Evolutionary conservation across 2,329 filamentous ascomycete genomes (phyloP), one percentile per base, ranked within the genome.

Genomic region (Macrophomina pseudophaseolina): DNA sequence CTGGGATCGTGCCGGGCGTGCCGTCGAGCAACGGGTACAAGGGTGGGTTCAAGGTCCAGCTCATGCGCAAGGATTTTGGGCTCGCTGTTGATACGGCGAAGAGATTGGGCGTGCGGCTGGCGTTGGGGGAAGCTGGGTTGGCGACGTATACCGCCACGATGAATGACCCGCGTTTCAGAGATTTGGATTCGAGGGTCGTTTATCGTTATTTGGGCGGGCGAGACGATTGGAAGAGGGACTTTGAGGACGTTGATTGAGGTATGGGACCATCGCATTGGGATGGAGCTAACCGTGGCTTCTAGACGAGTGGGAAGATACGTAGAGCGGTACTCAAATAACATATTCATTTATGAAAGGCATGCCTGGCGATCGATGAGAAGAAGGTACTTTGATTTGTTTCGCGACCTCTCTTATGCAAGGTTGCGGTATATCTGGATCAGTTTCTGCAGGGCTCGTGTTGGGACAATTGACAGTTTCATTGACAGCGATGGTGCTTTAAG

Each of bases 61-160:
- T 88, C 70, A 88, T 88, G 85, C 80, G 79, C 68, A 88, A 88
- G 71, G 86, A 88, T 70, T 84, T 89, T 66, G 77, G 79, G 1
- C 72, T 88, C 23, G 86, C 86, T 0, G 79, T 86, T 0, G 82
- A 86, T 8, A 82, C 84, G 75, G 86, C 85, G n/a, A 76, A 82
- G 67, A 76, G 80, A 16, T 81, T 87, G 4, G 86, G 83, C 0
- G 80, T 83, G 16, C 78, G 76, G 51, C 79, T 86, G 65, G 81
- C 82, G 4, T 72, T 88, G 44, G 85, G 86, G 1, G 77, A 82
- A 5, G 76, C 75, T 28, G 85, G 84, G 0, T 72, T 88, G 67
- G 76, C 78, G 30, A 82, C 83, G 4, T 88, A 88, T 74, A 78
- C 81, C 18, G 81, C 77, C 9, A 84, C 85, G 2, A 83, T 81